These are phyloP conservation scores for Cubamyces sp. DNA, from an alignment of 768 basidiomycete species.

Conservation along the genomic window DNA sequence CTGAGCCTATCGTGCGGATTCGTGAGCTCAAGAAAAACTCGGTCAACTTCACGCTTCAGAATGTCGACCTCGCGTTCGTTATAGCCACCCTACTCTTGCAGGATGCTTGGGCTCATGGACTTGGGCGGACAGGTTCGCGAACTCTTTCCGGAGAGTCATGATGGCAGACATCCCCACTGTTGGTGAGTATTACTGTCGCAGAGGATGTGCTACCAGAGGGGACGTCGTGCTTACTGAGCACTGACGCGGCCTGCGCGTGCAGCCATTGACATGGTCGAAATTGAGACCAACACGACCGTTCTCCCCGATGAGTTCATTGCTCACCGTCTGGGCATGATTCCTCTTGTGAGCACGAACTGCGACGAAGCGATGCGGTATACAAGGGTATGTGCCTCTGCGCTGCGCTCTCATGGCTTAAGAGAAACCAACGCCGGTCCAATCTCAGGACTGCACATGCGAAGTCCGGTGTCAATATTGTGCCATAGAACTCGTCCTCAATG, in stretches of 20 bases:
- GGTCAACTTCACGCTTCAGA: conserved; percentile 91
- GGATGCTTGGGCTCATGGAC: conserved; percentile 1
- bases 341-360: conserved; percentile 84
- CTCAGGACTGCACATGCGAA: conserved; percentile 89
- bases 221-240: conserved; percentile 6
- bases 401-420: neutral
- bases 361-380: conserved; percentile 86
- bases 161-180: conserved; percentile 97
- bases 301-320: conserved; percentile 97
- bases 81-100: neutral
- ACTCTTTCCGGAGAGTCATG: conserved; percentile 90
- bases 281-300: conserved; percentile 88
- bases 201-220: neutral
- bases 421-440: neutral
- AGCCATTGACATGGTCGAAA: conserved; percentile 98
- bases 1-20: conserved; percentile 77
- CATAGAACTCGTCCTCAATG: conserved; percentile 78
- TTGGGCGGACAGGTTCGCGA: conserved; percentile 71
- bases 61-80: conserved; percentile 93
- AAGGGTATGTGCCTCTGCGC: conserved; percentile 49
- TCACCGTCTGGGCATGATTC: conserved; percentile 93
- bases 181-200: conserved; percentile 54
- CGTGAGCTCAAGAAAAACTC: conserved; percentile 83
- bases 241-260: neutral
- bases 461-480: conserved; percentile 86